These are phyloP conservation scores for Pilaira anomala DNA, from an alignment of 192 early-diverging fungal species.

Conservation along the genomic window DNA sequence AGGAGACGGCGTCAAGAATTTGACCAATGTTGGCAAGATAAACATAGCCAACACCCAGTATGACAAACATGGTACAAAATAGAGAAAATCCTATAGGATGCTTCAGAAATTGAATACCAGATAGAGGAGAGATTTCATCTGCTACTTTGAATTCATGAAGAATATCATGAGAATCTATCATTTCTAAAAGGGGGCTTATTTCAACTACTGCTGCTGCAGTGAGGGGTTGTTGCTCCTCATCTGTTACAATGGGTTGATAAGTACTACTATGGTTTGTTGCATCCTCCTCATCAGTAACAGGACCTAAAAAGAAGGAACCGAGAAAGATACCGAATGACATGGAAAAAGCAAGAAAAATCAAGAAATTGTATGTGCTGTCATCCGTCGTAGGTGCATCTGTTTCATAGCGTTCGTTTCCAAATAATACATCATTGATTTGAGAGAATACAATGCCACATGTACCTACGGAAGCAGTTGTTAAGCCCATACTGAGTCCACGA, in stretches of 20 bases:
- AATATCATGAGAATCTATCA: not conserved
- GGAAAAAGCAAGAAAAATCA: slow-evolving; percentile 21
- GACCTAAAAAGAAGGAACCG: slow-evolving; percentile 24
- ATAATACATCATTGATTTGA: slow-evolving; percentile 28
- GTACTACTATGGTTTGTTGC: not conserved
- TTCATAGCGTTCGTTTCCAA: slow-evolving; percentile 4
- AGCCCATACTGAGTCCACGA: slow-evolving; percentile 29
- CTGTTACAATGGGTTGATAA: not conserved
- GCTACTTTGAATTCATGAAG: not conserved
- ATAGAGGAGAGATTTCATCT: slow-evolving; percentile 8
- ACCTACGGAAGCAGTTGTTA: slow-evolving; percentile 24
- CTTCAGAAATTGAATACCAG: slow-evolving; percentile 17
- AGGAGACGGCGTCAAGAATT: slow-evolving; percentile 13
- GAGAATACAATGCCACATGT: slow-evolving; percentile 29
- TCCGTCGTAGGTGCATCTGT: slow-evolving; percentile 1
- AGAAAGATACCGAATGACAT: slow-evolving; percentile 20
- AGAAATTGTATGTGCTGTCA: slow-evolving; percentile 24
- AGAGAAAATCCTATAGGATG: slow-evolving; percentile 27
- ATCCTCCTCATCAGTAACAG: not conserved
- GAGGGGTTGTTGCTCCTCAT: not conserved
- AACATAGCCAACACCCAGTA: slow-evolving; percentile 29
- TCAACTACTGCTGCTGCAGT: not conserved
- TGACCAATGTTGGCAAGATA: slow-evolving; percentile 29
- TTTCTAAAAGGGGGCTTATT: not conserved
- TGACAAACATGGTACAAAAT: slow-evolving; percentile 24